phyloP scores from a whole-genome alignment of 1,284 basidiomycete genomes.

The Fomitiporia mediterranea region DNA sequence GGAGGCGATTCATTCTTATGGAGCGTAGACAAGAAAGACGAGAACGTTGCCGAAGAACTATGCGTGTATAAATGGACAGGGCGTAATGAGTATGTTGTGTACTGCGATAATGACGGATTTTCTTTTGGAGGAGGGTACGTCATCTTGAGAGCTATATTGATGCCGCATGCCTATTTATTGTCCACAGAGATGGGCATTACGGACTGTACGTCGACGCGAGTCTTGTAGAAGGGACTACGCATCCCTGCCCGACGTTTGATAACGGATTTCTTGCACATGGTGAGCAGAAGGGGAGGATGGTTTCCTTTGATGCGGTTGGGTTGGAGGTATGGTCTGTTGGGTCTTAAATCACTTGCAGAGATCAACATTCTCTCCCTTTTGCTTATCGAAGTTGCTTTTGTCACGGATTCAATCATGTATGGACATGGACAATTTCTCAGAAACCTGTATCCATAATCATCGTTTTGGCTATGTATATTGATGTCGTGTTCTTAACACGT shows the following conservation, averaged over 20 bases:
- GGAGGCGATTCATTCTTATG: slow-evolving; percentile 76
- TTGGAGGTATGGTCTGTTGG: slow-evolving; percentile 83
- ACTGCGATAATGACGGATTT: slow-evolving; percentile 76
- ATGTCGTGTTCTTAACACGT: no score
- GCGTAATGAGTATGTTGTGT: slow-evolving; percentile 84
- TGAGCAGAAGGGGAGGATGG: slow-evolving; percentile 42
- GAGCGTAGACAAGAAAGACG: slow-evolving; percentile 33
- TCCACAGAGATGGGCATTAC: slow-evolving; percentile 72
- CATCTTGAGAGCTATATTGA: background rate
- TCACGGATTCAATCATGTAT: background rate
- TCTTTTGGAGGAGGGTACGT: slow-evolving; percentile 90
- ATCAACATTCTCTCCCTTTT: background rate
- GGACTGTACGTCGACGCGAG: slow-evolving; percentile 87
- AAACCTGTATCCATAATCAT: no score
- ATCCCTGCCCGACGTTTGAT: slow-evolving; percentile 80
- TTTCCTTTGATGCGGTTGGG: slow-evolving; percentile 78
- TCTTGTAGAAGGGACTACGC: slow-evolving; percentile 80
- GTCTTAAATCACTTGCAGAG: background rate
- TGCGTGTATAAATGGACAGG: slow-evolving; percentile 85
- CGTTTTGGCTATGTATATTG: no score
- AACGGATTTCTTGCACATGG: slow-evolving; percentile 71
- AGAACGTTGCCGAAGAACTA: slow-evolving; percentile 39
- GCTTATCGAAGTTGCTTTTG: background rate
- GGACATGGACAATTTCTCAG: no score
- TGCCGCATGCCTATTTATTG: background rate